Percentiles rank a stretch among this genome's conserved stretches.
phyloP scores from a whole-genome alignment of 1,284 basidiomycete species.

The Boletus mariae region DNA sequence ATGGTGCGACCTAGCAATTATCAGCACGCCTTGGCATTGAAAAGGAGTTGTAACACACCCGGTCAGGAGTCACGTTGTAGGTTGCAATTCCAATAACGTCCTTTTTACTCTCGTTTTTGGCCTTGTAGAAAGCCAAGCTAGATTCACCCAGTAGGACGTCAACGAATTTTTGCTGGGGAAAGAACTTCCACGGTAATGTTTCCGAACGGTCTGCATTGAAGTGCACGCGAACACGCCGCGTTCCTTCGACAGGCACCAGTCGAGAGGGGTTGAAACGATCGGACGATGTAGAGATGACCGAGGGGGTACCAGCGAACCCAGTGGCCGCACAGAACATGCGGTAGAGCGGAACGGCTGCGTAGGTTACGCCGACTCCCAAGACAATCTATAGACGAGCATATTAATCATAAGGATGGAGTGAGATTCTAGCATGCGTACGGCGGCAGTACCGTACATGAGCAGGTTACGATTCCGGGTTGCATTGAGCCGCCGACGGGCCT shows the following conservation, averaged over 20 bases:
- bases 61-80: constrained; percentile 93
- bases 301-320: constrained; percentile 93
- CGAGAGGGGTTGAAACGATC: constrained; percentile 79
- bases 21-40: not conserved
- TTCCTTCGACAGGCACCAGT: constrained; percentile 70
- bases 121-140: constrained; percentile 94
- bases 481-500: constrained; percentile 37
- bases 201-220: constrained; percentile 94
- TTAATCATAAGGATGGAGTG: constrained; percentile 1
- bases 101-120: constrained; percentile 79
- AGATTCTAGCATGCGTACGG: constrained; percentile 45
- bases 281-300: constrained; percentile 60
- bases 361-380: constrained; percentile 79
- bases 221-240: constrained; percentile 83
- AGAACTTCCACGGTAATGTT: constrained; percentile 90
- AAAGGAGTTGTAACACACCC: constrained; percentile 50
- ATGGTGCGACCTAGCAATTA: constrained; percentile 81
- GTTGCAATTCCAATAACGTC: constrained; percentile 99
- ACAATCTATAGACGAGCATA: constrained; percentile 56
- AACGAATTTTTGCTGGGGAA: constrained; percentile 87
- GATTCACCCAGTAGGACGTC: constrained; percentile 94
- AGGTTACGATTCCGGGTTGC: constrained; percentile 64
- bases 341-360: constrained; percentile 96
- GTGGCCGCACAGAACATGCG: constrained; percentile 98
- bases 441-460: constrained; percentile 77